These are phyloP conservation scores for Plasmodium falciparum DNA, from an alignment of 169 alveolate species.

Conservation along the genomic window DNA sequence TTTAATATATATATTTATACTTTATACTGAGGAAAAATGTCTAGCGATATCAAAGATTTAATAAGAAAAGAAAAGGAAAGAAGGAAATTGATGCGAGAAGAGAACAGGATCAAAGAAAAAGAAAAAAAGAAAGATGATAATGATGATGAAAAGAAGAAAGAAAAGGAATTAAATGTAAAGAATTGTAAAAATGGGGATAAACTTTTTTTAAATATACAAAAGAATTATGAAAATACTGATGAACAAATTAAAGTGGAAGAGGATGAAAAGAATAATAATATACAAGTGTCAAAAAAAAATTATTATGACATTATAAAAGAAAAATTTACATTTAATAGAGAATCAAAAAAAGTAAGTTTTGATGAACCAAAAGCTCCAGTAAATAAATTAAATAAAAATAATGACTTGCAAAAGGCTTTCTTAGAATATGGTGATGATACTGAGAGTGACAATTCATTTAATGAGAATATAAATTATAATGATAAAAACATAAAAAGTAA, in stretches of 20 bases:
- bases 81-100: constrained; percentile 47
- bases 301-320: background rate
- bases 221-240: constrained; percentile 14
- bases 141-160: background rate
- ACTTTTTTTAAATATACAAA: constrained; percentile 43
- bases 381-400: constrained; percentile 40
- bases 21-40: constrained; percentile 6
- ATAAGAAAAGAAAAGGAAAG: constrained; percentile 62
- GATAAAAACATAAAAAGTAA: background rate
- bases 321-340: too few species aligned
- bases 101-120: constrained; percentile 32
- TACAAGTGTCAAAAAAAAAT: background rate
- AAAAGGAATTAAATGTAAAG: background rate
- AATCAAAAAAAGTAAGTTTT: constrained; percentile 9
- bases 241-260: background rate
- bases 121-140: background rate
- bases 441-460: background rate
- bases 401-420: constrained; percentile 44
- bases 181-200: background rate
- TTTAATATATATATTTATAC: too few species aligned
- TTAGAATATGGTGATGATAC: constrained; percentile 28
- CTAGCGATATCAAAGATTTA: constrained; percentile 33
- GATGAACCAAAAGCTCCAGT: constrained; percentile 46
- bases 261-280: background rate
- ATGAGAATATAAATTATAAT: constrained; percentile 11